Conservation (phyloP, 2,329 filamentous ascomycete genomes). For the Botrytis deweyae region DNA sequence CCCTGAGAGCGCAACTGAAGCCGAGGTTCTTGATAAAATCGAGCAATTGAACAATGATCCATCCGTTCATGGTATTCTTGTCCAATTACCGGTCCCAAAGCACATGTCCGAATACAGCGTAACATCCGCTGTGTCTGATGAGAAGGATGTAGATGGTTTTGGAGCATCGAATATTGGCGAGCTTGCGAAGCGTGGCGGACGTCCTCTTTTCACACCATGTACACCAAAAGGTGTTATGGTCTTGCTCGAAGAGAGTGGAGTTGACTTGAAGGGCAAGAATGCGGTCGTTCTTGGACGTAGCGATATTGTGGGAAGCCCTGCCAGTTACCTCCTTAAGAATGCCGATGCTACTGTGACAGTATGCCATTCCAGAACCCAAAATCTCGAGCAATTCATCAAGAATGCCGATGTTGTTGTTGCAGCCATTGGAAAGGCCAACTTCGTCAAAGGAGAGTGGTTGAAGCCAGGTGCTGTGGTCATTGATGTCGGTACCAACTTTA, state of each 20-base stretch:
- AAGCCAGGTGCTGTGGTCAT: slow-evolving; percentile 95
- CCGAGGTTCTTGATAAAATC: slow-evolving; percentile 82
- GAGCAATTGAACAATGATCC: slow-evolving; percentile 82
- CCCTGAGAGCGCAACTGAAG: slow-evolving; percentile 75
- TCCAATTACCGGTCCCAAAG: slow-evolving; percentile 86
- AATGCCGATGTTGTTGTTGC: slow-evolving; percentile 86
- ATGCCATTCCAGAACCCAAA: slow-evolving; percentile 84
- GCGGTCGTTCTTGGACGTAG: slow-evolving; percentile 93
- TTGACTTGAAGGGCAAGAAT: slow-evolving; percentile 84
- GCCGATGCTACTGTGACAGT: slow-evolving; percentile 96
- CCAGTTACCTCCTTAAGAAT: slow-evolving; percentile 92
- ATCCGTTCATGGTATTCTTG: slow-evolving; percentile 83
- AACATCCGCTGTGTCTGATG: slow-evolving; percentile 85
- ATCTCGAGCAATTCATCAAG: slow-evolving; percentile 73
- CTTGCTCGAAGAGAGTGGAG: slow-evolving; percentile 77
- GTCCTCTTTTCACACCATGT: slow-evolving; percentile 87
- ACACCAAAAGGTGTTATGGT: slow-evolving; percentile 98
- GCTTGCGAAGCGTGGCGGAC: slow-evolving; percentile 90
- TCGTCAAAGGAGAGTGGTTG: slow-evolving; percentile 93
- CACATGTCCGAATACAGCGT: slow-evolving; percentile 88
- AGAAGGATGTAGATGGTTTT: slow-evolving; percentile 98
- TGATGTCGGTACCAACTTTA: slow-evolving; percentile 96
- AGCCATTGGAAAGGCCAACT: slow-evolving; percentile 82
- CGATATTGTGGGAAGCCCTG: slow-evolving; percentile 95
- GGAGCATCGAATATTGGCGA: slow-evolving; percentile 93